phyloP scores from a whole-genome alignment of 257 asterid species.

The Sherardia arvensis region DNA sequence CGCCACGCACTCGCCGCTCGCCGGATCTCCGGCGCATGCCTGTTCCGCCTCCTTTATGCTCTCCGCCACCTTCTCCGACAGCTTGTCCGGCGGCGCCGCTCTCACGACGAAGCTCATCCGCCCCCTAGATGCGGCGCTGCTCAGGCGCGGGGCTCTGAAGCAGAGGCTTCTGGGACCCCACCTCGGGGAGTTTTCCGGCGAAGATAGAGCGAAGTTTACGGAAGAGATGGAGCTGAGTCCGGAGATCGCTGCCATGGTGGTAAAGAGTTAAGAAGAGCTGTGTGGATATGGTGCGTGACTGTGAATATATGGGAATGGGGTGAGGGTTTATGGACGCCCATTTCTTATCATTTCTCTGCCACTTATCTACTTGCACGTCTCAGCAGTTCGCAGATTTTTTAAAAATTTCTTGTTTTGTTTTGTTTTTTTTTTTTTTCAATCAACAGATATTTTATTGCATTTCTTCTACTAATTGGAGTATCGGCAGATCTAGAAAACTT shows the following conservation, averaged over 20 bases:
- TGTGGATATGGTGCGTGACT: not conserved
- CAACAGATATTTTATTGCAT: not conserved
- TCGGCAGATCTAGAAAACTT: too few species aligned
- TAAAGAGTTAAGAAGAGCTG: not conserved
- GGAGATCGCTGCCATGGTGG: constrained; percentile 49
- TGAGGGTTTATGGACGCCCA: constrained; percentile 2
- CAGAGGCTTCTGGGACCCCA: constrained; percentile 5
- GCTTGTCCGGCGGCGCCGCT: constrained; percentile 66
- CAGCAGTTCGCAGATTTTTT: not conserved
- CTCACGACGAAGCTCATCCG: constrained; percentile 7
- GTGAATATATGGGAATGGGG: not conserved
- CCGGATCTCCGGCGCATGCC: constrained; percentile 53
- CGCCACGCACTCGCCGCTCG: constrained; percentile 87
- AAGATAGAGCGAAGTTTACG: constrained; percentile 23
- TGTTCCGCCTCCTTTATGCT: constrained; percentile 79
- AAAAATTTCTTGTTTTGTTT: not conserved
- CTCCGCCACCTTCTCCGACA: constrained; percentile 72
- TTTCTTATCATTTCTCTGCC: constrained; percentile 2
- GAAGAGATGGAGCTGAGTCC: constrained; percentile 42
- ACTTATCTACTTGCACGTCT: not conserved
- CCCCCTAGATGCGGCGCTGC: constrained; percentile 3
- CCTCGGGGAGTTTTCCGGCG: constrained; percentile 27
- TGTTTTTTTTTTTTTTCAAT: not conserved
- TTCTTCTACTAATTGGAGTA: too few species aligned
- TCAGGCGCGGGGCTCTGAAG: constrained; percentile 19